Conservation (phyloP, 2,329 filamentous ascomycete genomes). For the Massarina eburnea region DNA sequence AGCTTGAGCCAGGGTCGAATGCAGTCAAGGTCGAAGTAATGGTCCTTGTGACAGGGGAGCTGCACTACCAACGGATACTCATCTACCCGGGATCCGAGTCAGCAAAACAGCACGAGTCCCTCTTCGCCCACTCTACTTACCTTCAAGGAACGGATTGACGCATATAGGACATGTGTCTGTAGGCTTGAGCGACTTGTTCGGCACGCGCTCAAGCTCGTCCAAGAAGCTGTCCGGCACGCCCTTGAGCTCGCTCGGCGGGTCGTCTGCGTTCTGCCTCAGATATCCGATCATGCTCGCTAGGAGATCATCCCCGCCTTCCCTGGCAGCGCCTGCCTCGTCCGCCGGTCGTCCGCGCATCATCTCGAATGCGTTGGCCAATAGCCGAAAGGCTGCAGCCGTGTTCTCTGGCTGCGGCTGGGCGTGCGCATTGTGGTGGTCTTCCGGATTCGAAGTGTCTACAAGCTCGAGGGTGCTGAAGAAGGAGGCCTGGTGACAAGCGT, state of each 20-base stretch:
- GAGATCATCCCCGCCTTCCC: slow-evolving; percentile 41
- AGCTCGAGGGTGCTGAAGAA: slow-evolving; percentile 66
- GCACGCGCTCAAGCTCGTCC: slow-evolving; percentile 61
- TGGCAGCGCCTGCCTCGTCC: slow-evolving; percentile 24
- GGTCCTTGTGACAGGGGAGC: slow-evolving; percentile 62
- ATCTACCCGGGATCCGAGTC: slow-evolving; percentile 40
- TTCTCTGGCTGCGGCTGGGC: slow-evolving; percentile 63
- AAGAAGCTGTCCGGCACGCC: slow-evolving; percentile 64
- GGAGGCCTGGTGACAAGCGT: too few relatives aligned
- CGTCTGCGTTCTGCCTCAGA: slow-evolving; percentile 58
- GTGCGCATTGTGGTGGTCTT: slow-evolving; percentile 56
- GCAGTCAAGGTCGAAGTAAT: slow-evolving; percentile 67
- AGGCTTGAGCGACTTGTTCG: slow-evolving; percentile 56
- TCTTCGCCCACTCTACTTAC: slow-evolving; percentile 28
- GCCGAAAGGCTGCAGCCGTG: slow-evolving; percentile 60
- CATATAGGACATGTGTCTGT: slow-evolving; percentile 62
- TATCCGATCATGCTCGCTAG: slow-evolving; percentile 58
- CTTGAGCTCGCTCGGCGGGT: slow-evolving; percentile 61
- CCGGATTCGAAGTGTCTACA: slow-evolving; percentile 55
- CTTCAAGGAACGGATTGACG: slow-evolving; percentile 62
- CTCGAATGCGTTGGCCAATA: slow-evolving; percentile 62
- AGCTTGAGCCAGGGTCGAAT: slow-evolving; percentile 66
- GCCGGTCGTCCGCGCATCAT: slow-evolving; percentile 54
- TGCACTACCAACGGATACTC: slow-evolving; percentile 65
- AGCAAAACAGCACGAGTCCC: slow-evolving; percentile 13